A percentile compares a stretch with the other conserved stretches of the same genome.
Evolutionary conservation across 495 filamentous ascomycete species (phyloP).

Genomic region (Tirmania nivea): DNA sequence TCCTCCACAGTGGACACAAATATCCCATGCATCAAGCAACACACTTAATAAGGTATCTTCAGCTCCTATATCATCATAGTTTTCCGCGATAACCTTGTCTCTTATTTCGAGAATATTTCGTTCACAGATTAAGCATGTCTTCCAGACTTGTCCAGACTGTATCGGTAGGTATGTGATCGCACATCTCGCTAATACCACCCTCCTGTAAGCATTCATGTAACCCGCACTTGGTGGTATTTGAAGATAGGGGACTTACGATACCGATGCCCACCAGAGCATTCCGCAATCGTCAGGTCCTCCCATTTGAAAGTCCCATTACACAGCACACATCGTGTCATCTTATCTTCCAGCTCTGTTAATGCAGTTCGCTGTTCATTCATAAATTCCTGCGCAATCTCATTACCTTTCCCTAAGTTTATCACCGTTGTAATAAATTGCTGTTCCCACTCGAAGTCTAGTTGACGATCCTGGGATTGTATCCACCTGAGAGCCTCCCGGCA

Average conservation of each 20-base stretch:
- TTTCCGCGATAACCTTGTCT: neutral
- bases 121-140: slow-evolving; percentile 16
- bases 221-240: too few relatives aligned
- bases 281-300: slow-evolving; percentile 16
- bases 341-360: neutral
- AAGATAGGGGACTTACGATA: slow-evolving; percentile 1
- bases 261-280: slow-evolving; percentile 16
- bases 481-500: neutral
- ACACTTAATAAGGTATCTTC: slow-evolving; percentile 12
- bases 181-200: slow-evolving; percentile 4
- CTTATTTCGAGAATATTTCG: slow-evolving; percentile 11
- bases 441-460: too few relatives aligned
- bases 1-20: slow-evolving; percentile 19
- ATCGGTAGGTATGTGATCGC: slow-evolving; percentile 18
- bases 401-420: too few relatives aligned
- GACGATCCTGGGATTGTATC: too few relatives aligned
- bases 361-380: too few relatives aligned
- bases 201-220: too few relatives aligned
- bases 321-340: slow-evolving; percentile 14
- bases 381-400: too few relatives aligned
- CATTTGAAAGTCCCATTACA: slow-evolving; percentile 15
- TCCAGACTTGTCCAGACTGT: slow-evolving; percentile 13
- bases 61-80: neutral
- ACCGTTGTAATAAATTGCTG: too few relatives aligned
- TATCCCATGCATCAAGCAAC: slow-evolving; percentile 15